phyloP scores from a whole-genome alignment of 345 rosid genomes.

The Lenwebbia sp. region DNA sequence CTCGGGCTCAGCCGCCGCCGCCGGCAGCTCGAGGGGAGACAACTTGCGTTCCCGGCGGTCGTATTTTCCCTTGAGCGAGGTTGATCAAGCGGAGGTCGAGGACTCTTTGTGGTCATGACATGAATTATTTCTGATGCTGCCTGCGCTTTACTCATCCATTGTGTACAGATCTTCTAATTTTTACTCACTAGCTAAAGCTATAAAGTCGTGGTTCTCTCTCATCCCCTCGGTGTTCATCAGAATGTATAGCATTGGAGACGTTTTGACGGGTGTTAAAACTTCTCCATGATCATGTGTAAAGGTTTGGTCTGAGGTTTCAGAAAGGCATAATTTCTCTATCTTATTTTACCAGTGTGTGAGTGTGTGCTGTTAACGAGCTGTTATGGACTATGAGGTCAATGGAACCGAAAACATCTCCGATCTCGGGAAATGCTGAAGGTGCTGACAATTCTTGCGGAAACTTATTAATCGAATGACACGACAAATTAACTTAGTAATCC shows the following conservation, averaged over 20 bases:
- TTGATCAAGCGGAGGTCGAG: constrained; percentile 15
- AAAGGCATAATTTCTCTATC: not conserved
- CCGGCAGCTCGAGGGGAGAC: not conserved
- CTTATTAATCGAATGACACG: not conserved
- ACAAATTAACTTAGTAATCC: not conserved
- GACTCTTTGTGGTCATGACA: constrained; percentile 32
- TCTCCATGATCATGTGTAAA: not conserved
- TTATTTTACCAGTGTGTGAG: not conserved
- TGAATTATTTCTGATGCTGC: not conserved
- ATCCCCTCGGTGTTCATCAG: not conserved
- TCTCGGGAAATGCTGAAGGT: not conserved
- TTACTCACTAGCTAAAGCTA: not conserved
- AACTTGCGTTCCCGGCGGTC: not conserved
- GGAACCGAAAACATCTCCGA: not conserved
- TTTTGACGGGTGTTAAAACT: not conserved
- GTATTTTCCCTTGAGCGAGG: constrained; percentile 17
- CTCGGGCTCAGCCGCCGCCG: not conserved
- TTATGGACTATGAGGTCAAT: not conserved
- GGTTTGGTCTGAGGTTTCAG: not conserved
- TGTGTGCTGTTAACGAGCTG: not conserved
- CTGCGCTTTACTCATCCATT: not conserved
- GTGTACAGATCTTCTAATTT: not conserved
- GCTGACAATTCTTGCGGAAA: not conserved
- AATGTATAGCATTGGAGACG: not conserved
- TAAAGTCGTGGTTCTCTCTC: not conserved